Conservation (phyloP, 2,329 filamentous ascomycete species). For the Leptographium lundbergii region DNA sequence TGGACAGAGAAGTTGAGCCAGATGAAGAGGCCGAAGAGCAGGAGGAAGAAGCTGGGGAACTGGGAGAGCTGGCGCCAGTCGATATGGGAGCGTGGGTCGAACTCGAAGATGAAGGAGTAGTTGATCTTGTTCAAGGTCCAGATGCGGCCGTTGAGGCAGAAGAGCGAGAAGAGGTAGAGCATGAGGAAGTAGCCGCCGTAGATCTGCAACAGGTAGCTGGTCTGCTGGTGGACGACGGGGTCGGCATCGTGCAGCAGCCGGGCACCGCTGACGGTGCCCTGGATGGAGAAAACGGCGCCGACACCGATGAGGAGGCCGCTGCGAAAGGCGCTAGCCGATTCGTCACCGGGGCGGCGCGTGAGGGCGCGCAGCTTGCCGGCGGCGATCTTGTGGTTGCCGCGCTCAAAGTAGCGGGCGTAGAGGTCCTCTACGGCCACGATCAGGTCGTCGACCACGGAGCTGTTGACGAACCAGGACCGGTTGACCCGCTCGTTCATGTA, state of each 20-base stretch:
- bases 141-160: slow-evolving; percentile 70
- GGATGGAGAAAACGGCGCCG: slow-evolving; percentile 51
- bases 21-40: slow-evolving; percentile 66
- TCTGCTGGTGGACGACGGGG: slow-evolving; percentile 33
- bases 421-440: slow-evolving; percentile 77
- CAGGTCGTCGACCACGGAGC: slow-evolving; percentile 68
- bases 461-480: slow-evolving; percentile 82
- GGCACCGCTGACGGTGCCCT: slow-evolving; percentile 50
- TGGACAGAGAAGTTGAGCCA: slow-evolving; percentile 79
- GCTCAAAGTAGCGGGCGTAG: slow-evolving; percentile 89
- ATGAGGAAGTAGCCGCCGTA: slow-evolving; percentile 88
- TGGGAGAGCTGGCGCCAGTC: slow-evolving; percentile 84
- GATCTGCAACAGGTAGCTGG: slow-evolving; percentile 68
- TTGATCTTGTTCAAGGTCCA: slow-evolving; percentile 85
- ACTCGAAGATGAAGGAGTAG: slow-evolving; percentile 94
- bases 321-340: slow-evolving; percentile 44
- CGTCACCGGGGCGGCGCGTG: slow-evolving; percentile 41
- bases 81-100: slow-evolving; percentile 71
- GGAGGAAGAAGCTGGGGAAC: slow-evolving; percentile 73
- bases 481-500: slow-evolving; percentile 91
- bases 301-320: slow-evolving; percentile 56
- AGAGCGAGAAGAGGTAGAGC: slow-evolving; percentile 68
- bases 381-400: slow-evolving; percentile 84
- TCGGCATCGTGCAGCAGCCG: slow-evolving; percentile 40
- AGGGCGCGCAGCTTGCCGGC: slow-evolving; percentile 73